phyloP scores from a whole-genome alignment of 768 basidiomycete species.

The Serendipita indica region DNA sequence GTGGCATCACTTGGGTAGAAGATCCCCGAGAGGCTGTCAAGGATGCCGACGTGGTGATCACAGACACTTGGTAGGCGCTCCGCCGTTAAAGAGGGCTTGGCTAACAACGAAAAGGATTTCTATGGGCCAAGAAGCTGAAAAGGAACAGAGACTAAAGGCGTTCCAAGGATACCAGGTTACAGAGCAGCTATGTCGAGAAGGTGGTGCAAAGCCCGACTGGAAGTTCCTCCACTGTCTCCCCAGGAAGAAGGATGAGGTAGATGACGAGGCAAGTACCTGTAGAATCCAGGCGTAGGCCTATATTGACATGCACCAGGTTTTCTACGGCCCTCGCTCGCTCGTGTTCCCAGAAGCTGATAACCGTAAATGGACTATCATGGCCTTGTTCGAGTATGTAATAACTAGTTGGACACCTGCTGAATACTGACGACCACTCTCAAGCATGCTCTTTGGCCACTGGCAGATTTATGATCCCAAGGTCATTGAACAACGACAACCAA shows the following conservation, averaged over 20 bases:
- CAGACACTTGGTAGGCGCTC: conserved; percentile 75
- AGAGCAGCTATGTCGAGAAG: conserved; percentile 63
- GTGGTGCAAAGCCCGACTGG: conserved; percentile 77
- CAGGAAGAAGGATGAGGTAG: conserved; percentile 82
- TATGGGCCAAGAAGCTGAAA: conserved; percentile 97
- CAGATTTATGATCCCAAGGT: conserved; percentile 6
- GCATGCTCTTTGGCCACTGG: conserved; percentile 14
- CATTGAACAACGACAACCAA: neutral
- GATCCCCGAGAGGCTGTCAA: conserved; percentile 79
- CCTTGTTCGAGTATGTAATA: conserved; percentile 63
- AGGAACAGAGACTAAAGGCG: conserved; percentile 66
- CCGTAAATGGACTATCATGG: conserved; percentile 94
- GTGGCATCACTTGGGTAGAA: conserved; percentile 53
- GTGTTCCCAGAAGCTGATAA: conserved; percentile 94
- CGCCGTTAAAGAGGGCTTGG: neutral
- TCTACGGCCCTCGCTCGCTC: conserved; percentile 81
- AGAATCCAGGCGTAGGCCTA: neutral
- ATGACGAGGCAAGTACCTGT: conserved; percentile 56
- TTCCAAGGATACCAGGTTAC: conserved; percentile 93
- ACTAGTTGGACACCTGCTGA: neutral
- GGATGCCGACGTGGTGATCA: conserved; percentile 87
- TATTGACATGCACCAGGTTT: conserved; percentile 43
- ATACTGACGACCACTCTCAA: neutral
- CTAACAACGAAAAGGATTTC: conserved; percentile 54
- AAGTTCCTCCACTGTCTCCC: conserved; percentile 95